A percentile compares a stretch with the other conserved stretches of the same genome.
phyloP scores from a whole-genome alignment of 2,329 filamentous ascomycete species.

The Alternaria sp. region DNA sequence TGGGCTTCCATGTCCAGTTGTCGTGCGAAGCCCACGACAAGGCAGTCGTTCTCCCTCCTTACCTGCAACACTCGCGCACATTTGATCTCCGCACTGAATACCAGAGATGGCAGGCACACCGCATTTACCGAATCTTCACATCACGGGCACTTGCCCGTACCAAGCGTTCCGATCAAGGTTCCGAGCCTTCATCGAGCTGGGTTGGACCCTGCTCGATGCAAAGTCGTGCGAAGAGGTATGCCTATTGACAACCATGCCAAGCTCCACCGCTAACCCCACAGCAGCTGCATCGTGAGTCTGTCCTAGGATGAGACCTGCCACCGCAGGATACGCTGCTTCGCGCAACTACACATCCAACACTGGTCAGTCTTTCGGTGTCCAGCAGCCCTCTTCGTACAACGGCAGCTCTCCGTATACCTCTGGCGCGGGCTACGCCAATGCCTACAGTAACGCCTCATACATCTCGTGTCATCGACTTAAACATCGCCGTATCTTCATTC shows the following conservation, averaged over 20 bases:
- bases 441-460: slow-evolving; percentile 2
- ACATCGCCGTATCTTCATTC: no score
- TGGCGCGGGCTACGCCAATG: slow-evolving; percentile 11
- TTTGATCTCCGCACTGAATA: slow-evolving; percentile 98
- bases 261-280: slow-evolving; percentile 28
- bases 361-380: slow-evolving; percentile 23
- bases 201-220: slow-evolving; percentile 79
- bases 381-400: neutral
- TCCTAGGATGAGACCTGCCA: slow-evolving; percentile 69
- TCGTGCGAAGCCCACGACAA: slow-evolving; percentile 98
- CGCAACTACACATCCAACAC: slow-evolving; percentile 27
- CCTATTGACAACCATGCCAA: slow-evolving; percentile 6
- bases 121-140: neutral
- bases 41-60: slow-evolving; percentile 93
- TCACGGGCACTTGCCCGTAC: neutral
- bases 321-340: slow-evolving; percentile 20
- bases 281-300: slow-evolving; percentile 92
- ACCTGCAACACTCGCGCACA: slow-evolving; percentile 96
- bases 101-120: slow-evolving; percentile 96
- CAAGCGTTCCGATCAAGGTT: neutral
- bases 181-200: slow-evolving; percentile 78
- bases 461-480: neutral
- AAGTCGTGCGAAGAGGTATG: slow-evolving; percentile 89
- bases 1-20: slow-evolving; percentile 97
- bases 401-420: slow-evolving; percentile 9